Evolutionary conservation across 23 red algal genomes (phyloP).

Genomic region (Gracilariopsis chorda): DNA sequence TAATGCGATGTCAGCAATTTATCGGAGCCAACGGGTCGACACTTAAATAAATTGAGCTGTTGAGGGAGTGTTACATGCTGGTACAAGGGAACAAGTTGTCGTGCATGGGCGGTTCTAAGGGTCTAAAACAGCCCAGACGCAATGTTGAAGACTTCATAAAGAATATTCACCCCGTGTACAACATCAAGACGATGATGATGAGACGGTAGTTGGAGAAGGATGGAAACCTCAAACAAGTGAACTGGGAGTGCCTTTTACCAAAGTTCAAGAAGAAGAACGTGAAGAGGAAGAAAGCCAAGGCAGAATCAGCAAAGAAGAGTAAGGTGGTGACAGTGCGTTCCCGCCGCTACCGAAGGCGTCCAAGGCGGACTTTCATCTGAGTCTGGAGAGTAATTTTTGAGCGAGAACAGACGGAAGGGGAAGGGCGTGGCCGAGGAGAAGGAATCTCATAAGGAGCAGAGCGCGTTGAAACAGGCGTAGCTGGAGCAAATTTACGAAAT

Average conservation of each 20-base stretch:
- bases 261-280: conserved; percentile 95
- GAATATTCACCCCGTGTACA: conserved; percentile 97
- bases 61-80: conserved; percentile 96
- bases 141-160: conserved; percentile 94
- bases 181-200: conserved; percentile 99
- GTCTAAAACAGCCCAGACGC: conserved; percentile 83
- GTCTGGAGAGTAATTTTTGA: conserved; percentile 97
- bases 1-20: conserved; percentile 85
- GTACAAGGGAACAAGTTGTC: conserved; percentile 96
- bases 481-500: not conserved
- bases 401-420: conserved; percentile 30
- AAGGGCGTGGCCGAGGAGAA: not conserved
- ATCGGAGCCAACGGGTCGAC: conserved; percentile 94
- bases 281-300: conserved; percentile 47
- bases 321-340: conserved; percentile 73
- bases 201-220: conserved; percentile 96
- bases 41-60: conserved; percentile 93
- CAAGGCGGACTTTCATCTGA: conserved; percentile 90
- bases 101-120: conserved; percentile 85
- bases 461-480: not conserved
- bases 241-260: conserved; percentile 96
- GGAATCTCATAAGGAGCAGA: not conserved
- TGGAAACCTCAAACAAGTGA: conserved; percentile 64
- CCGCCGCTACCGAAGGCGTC: conserved; percentile 82
- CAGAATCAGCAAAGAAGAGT: not conserved